Percentiles rank a stretch among this genome's conserved stretches.
phyloP scores from a whole-genome alignment of 192 early-diverging fungal genomes.

The Neocallimastix lanati region DNA sequence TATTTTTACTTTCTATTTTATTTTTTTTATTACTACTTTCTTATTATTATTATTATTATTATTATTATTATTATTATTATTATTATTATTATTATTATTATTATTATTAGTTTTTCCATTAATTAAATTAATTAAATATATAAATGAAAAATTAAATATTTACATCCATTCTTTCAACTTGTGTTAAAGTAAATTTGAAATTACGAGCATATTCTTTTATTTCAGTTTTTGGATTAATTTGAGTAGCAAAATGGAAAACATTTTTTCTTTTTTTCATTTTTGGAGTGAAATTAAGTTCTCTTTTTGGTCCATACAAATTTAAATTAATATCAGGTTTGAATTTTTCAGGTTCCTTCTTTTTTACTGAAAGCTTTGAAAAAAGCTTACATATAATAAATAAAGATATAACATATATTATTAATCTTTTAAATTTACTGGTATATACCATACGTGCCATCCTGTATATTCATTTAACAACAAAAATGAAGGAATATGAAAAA shows the following conservation, averaged over 20 bases:
- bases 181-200: neutral
- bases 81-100: too few relatives aligned
- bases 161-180: neutral
- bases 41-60: too few relatives aligned
- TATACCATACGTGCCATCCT: neutral
- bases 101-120: too few relatives aligned
- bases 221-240: neutral
- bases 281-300: neutral
- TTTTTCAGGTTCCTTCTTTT: neutral
- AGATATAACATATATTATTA: neutral
- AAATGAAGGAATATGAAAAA: too few relatives aligned
- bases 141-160: too few relatives aligned
- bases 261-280: neutral
- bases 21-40: too few relatives aligned
- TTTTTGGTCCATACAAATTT: neutral
- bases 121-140: too few relatives aligned
- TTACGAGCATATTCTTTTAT: neutral
- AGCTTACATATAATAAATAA: neutral
- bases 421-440: neutral
- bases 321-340: neutral
- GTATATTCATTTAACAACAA: too few relatives aligned
- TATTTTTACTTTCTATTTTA: too few relatives aligned
- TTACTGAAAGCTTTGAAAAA: neutral
- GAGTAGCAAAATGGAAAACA: neutral
- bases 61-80: too few relatives aligned